Conservation (phyloP, 345 rosid species). For the Eucalyptus erythrocorys region DNA sequence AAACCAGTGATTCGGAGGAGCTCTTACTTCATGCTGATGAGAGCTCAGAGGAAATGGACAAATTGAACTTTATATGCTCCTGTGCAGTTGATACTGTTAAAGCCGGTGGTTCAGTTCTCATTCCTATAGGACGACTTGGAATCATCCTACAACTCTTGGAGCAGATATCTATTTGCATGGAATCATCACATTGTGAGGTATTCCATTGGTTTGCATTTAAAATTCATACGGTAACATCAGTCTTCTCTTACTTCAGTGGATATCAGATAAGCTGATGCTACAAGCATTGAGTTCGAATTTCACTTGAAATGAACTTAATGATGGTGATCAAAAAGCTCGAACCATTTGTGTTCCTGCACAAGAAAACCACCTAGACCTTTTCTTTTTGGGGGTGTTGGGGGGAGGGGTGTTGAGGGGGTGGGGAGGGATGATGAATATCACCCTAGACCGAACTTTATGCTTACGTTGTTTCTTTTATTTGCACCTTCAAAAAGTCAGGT, state of each 20-base stretch:
- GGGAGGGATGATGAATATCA: not conserved
- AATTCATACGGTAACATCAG: not conserved
- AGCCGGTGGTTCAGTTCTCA: slow-evolving; percentile 73
- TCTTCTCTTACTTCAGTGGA: not conserved
- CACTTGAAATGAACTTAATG: not conserved
- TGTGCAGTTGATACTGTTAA: slow-evolving; percentile 49
- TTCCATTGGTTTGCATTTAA: not conserved
- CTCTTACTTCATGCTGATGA: not conserved
- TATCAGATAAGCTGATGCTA: not conserved
- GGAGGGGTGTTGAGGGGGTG: no score
- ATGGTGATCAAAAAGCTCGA: not conserved
- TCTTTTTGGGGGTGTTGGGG: not conserved
- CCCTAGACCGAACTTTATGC: not conserved
- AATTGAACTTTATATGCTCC: slow-evolving; percentile 54
- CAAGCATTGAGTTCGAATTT: not conserved
- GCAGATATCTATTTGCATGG: slow-evolving; percentile 33
- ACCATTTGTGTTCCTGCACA: not conserved
- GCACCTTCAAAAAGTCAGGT: not conserved
- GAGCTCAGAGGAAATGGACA: slow-evolving; percentile 44
- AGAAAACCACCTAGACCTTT: not conserved
- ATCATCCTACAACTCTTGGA: slow-evolving; percentile 61
- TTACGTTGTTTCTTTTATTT: not conserved
- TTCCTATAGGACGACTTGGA: slow-evolving; percentile 53
- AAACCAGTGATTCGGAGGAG: not conserved
- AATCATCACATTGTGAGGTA: slow-evolving; percentile 46